These are phyloP conservation scores for Helicocarpus griseus DNA, from an alignment of 2,329 filamentous ascomycete genomes.

Conservation along the genomic window DNA sequence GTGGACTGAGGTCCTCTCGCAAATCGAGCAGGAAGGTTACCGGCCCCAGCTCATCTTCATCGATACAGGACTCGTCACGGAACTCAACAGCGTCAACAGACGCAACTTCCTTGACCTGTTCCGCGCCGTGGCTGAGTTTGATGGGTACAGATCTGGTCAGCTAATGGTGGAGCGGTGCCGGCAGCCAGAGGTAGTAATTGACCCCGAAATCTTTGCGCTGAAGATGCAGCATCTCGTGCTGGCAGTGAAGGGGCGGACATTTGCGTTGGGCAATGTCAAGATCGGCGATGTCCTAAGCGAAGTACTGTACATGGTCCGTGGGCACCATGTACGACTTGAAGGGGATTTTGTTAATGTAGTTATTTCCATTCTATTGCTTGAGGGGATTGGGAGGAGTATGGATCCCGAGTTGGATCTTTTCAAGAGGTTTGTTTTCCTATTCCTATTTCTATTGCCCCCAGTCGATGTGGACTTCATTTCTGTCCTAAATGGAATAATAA, in stretches of 20 bases:
- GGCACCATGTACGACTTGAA: constrained; percentile 86
- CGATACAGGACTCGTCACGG: constrained; percentile 89
- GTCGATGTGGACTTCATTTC: neutral
- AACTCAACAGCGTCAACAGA: constrained; percentile 78
- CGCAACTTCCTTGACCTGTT: constrained; percentile 91
- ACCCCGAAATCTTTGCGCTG: constrained; percentile 81
- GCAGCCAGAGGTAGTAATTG: constrained; percentile 80
- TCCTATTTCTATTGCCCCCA: constrained; percentile 5
- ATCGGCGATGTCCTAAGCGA: constrained; percentile 91
- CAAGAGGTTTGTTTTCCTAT: constrained; percentile 45
- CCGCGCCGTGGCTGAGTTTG: constrained; percentile 90
- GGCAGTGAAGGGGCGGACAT: constrained; percentile 78
- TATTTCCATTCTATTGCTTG: constrained; percentile 82
- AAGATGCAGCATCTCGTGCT: constrained; percentile 96
- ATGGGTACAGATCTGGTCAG: constrained; percentile 88
- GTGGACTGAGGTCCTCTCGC: constrained; percentile 64
- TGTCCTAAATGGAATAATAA: neutral
- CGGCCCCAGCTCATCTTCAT: constrained; percentile 94
- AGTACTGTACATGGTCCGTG: constrained; percentile 81
- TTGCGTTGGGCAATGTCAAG: constrained; percentile 87
- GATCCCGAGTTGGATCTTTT: constrained; percentile 84
- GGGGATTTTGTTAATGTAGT: constrained; percentile 98
- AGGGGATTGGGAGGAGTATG: constrained; percentile 82
- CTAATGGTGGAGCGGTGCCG: constrained; percentile 94
- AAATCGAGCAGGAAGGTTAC: constrained; percentile 80